Evolutionary conservation across 2,329 filamentous ascomycete genomes (phyloP), one percentile per base, ranked within the genome.

Genomic region (Xylaria sp.): DNA sequence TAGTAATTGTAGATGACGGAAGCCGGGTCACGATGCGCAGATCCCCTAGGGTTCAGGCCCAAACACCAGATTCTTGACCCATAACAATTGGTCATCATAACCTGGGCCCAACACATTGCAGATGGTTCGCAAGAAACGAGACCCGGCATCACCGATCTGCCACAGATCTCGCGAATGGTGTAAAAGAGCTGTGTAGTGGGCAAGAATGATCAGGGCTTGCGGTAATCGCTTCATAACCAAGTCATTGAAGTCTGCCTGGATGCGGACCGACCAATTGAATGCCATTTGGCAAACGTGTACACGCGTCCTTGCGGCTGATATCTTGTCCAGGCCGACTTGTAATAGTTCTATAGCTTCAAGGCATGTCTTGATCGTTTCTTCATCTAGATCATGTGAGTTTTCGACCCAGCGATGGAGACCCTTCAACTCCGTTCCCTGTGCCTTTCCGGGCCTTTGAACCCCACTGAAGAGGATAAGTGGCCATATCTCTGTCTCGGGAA

Each of bases 181-280:
- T 18, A 79, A 70, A 25, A 79, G 70, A 20, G 76, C 68, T 0
- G 74, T 70, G 51, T 79, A 78, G 66, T 78, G 75, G 4, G 73
- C 75, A 23, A 79, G 65, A 8, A 80, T 55, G 1, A 75, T 72
- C 9, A 79, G 34, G 7, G 74, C 76, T 56, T 76, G 76, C 4
- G 76, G 75, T 12, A 60, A 63, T 25, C 70, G 69, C 39, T 63
- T 62, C 23, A 46, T 62, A 44, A 79, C 60, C 66, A 79, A 58
- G 2, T 70, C 69, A 12, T 73, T 69, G 64, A 79, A 78, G 58
- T 72, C 65, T 4, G 67, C 59, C n/a, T 73, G 74, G 13, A 64
- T 67, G 23, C 74, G 58, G 31, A 78, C 57, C 8, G 74, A 70
- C 77, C 77, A 79, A 31, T 70, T 73, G 28, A 78, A 72, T 23